Evolutionary conservation across 129 eudicot genomes (phyloP), one percentile per base, ranked within the genome.

Genomic region (Artemisia tridentata): DNA sequence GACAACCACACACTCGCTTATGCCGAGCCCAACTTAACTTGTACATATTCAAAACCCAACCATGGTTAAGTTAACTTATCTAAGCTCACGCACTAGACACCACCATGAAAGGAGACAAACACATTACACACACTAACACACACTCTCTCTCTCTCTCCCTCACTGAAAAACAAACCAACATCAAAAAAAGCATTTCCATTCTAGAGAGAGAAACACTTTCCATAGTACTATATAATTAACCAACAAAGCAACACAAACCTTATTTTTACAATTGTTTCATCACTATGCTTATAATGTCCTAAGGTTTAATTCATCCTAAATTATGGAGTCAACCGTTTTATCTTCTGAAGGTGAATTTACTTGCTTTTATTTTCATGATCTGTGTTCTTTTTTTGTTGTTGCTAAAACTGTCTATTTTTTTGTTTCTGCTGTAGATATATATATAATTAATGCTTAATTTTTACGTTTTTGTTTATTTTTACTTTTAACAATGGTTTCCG

Each of bases 141-240:
- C 13, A 10, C 13, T 47, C 13, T 47, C 13, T 47, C 13, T 11
- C 63, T 16, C 38, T 57, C 63, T 47, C 13, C 3, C 63, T 16
- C 38, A 20, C 63, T 57, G n/a, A 18, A 31, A 57, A n/a, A 16
- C 20, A 53, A 53, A 53, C 20, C 58, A 20, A 75, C 73, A 67
- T 23, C 73, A 75, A 65, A 75, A 57, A n/a, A 3, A 73, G 71
- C 52, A 63, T 63, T 73, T 29, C 2, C 18, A 20, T 6, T 53
- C 18, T 56, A 67, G 72, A 81, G 72, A 78, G 73, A 75, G 79
- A 66, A 47, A 75, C 13, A 56, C 17, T 70, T 63, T 66, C 70
- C 80, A 86, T 82, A 82, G 79, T 79, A 77, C 72, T 83, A 72
- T 77, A 82, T 79, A 82, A 56, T 73, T 78, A 82, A 75, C 80